A percentile compares a stretch with the other conserved stretches of the same genome.
phyloP scores from a whole-genome alignment of 2,329 filamentous ascomycete genomes.

The Colletotrichum sp. region DNA sequence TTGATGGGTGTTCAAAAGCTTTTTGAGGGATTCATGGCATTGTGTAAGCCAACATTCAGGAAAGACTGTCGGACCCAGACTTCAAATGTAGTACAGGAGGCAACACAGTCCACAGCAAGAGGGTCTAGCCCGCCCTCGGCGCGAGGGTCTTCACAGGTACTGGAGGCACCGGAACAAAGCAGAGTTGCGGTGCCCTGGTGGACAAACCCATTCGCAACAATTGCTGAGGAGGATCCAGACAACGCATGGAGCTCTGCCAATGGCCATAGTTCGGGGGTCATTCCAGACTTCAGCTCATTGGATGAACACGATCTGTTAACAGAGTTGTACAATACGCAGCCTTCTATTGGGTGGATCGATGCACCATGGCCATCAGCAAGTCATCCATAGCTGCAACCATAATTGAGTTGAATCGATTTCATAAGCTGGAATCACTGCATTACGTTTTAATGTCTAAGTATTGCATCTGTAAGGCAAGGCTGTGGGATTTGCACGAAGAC shows the following conservation, averaged over 20 bases:
- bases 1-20: not conserved
- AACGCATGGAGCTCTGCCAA: not conserved
- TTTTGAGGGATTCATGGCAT: not conserved
- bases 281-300: not conserved
- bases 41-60: not conserved
- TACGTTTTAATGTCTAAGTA: not conserved
- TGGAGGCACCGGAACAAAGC: not conserved
- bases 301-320: not conserved
- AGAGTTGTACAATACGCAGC: not conserved
- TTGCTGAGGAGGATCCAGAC: not conserved
- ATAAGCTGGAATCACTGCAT: not conserved
- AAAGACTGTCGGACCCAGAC: not conserved
- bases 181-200: not conserved
- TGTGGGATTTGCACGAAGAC: fast-evolving
- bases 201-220: not conserved
- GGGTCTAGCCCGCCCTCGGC: not conserved
- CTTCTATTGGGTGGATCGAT: not conserved
- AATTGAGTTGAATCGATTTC: not conserved
- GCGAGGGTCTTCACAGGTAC: not conserved
- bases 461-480: not conserved
- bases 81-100: not conserved
- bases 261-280: not conserved
- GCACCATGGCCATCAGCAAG: not conserved
- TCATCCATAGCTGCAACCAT: not conserved
- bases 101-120: not conserved